phyloP scores from a whole-genome alignment of 352 stramenopile genomes.

The Aphanomyces cochlioides region DNA sequence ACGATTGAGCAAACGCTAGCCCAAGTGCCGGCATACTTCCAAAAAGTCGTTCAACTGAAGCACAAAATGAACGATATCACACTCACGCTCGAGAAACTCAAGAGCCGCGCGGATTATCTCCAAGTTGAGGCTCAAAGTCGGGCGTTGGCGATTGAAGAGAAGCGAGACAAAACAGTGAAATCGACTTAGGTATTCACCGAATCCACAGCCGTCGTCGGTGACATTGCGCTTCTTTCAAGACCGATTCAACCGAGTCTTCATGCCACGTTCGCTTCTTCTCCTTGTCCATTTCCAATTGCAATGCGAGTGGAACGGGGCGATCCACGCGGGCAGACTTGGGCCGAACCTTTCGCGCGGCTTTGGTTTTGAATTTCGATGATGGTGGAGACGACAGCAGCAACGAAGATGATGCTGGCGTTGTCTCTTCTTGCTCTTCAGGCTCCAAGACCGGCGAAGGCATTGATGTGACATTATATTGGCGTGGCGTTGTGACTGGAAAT shows the following conservation, averaged over 20 bases:
- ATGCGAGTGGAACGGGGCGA: neutral
- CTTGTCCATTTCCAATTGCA: neutral
- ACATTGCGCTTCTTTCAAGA: constrained; percentile 16
- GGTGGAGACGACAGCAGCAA: too few relatives aligned
- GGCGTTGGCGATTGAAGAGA: constrained; percentile 17
- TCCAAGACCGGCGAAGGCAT: too few relatives aligned
- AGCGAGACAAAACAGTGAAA: constrained; percentile 2
- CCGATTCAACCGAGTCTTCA: constrained; percentile 9
- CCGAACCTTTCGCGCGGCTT: neutral
- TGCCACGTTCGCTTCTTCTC: constrained; percentile 8
- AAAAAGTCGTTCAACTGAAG: constrained; percentile 24
- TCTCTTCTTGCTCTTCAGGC: too few relatives aligned
- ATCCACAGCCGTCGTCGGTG: constrained; percentile 6
- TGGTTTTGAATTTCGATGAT: too few relatives aligned
- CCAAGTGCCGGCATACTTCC: constrained; percentile 16
- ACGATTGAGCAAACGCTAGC: constrained; percentile 16
- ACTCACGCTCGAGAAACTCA: constrained; percentile 6
- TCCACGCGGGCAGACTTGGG: neutral
- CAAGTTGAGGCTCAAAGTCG: constrained; percentile 24
- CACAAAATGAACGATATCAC: constrained; percentile 23
- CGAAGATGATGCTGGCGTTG: too few relatives aligned
- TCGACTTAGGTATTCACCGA: neutral
- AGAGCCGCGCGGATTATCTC: constrained; percentile 16
- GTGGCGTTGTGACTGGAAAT: neutral
- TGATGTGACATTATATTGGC: neutral